Percentiles rank a stretch among this genome's conserved stretches.
Conservation (phyloP, 352 stramenopile genomes). For the Globisporangium iwayamae region DNA sequence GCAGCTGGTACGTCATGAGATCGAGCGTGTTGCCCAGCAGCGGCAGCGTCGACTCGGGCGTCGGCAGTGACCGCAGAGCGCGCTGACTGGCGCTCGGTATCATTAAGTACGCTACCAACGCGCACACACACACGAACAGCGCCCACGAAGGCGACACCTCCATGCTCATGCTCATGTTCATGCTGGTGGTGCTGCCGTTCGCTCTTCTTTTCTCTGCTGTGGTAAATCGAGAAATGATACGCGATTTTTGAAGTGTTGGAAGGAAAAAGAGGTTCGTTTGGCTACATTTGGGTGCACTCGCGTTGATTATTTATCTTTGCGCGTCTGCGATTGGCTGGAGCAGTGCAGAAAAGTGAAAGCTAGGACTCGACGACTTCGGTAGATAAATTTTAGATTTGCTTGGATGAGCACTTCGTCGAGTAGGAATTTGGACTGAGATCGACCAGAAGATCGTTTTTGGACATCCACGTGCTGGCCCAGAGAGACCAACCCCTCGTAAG, state of each 20-base stretch:
- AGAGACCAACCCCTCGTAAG: no score
- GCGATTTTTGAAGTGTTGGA: not conserved
- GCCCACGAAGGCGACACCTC: not conserved
- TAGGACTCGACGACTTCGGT: no score
- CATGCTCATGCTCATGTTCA: not conserved
- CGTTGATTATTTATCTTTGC: no score
- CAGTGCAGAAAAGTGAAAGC: no score
- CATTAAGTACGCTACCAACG: not conserved
- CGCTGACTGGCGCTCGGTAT: slow-evolving; percentile 1
- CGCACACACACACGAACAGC: slow-evolving; percentile 1
- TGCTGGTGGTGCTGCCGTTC: not conserved
- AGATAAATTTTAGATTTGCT: no score
- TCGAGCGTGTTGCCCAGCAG: slow-evolving; percentile 24
- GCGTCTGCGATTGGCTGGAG: no score
- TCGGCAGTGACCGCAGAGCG: slow-evolving; percentile 10
- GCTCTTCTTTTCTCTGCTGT: not conserved
- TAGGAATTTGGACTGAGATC: no score
- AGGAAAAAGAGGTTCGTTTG: not conserved
- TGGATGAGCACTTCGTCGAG: no score
- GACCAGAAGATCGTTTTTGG: no score
- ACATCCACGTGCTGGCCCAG: no score
- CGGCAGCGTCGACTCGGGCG: slow-evolving; percentile 16
- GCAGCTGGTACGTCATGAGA: slow-evolving; percentile 9
- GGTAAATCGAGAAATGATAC: not conserved
- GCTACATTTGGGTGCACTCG: not conserved